Base-by-base conservation (phyloP, 139 green algal species). In the Nannochloris sp. region DNA sequence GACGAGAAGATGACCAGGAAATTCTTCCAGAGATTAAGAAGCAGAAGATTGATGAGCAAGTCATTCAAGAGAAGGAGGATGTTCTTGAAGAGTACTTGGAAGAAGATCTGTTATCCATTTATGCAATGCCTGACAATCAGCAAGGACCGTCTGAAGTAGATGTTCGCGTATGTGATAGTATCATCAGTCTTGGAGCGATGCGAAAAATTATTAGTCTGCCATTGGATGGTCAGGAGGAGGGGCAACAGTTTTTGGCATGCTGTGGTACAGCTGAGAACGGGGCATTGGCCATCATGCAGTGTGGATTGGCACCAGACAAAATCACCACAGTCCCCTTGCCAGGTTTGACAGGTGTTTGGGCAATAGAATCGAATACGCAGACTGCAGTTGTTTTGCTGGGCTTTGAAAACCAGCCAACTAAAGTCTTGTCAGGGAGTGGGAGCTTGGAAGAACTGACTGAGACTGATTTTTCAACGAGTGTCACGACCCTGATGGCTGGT, bases 331-430 rank as follows among this genome's bases (percentile, higher is more conserved):
- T 95, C 16, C 79, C 74, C 0, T 72, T 89, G 30, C 45, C 77
- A 68, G 65, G 64, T 46, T 50, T 83, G 56, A 30, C 75, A 61
- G 84, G 78, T 30, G 74, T 85, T 17, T 96, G 90, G 84, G 79
- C 88, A 0, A 67, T 96, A 63, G 16, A 46, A 36, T 28, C 40
- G 59, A 51, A 50, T 59, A 75, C 23, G 53, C 51, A 3, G 45
- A 40, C 33, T 56, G 71, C 83, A 1, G 92, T 85, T 66, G 66
- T 96, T 48, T 65, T 96, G 46, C 56, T 95, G 37, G 83, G 70
- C 46, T 66, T 84, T 26, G 53, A 49, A 10, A 45, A 31, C 3
- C 33, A 40, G 33, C 14, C 28, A 11, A 92, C 85, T 36, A 87
- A 85, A 74, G 78, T 96, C 58, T 62, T 96, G 59, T 70, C 81